These are phyloP conservation scores for Effrenium voratum DNA, from an alignment of 73 alveolate species.

Conservation along the genomic window DNA sequence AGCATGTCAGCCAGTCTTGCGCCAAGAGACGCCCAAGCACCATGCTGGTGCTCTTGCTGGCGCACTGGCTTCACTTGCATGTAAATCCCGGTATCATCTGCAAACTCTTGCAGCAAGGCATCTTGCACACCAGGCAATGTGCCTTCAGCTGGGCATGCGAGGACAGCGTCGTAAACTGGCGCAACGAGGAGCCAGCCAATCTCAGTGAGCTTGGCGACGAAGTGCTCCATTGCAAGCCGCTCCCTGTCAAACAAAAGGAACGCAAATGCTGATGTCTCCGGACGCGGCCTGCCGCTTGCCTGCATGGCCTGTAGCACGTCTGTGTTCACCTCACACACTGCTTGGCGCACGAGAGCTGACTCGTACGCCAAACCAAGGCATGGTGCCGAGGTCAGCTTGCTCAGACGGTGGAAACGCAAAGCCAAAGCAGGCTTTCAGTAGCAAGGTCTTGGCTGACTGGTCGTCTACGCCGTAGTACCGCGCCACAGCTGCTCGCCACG, in stretches of 20 bases:
- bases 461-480: not conserved
- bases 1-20: too few relatives aligned
- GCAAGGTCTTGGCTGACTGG: not conserved
- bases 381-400: not conserved
- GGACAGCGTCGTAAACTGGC: too few relatives aligned
- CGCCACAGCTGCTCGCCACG: not conserved
- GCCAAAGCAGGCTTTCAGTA: not conserved
- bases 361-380: not conserved
- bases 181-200: not conserved
- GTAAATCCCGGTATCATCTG: too few relatives aligned
- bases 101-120: too few relatives aligned
- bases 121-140: too few relatives aligned
- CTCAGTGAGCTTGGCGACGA: not conserved
- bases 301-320: not conserved
- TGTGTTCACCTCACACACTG: not conserved
- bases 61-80: too few relatives aligned
- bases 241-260: not conserved
- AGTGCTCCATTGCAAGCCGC: too few relatives aligned
- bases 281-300: not conserved
- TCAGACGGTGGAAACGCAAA: not conserved
- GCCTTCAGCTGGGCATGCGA: too few relatives aligned
- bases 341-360: not conserved
- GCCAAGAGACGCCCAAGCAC: too few relatives aligned
- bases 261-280: not conserved
- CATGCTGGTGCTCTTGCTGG: too few relatives aligned